Evolutionary conservation across 257 asterid species (phyloP), one percentile per base, ranked within the genome.

Genomic region (Mitragyna speciosa): DNA sequence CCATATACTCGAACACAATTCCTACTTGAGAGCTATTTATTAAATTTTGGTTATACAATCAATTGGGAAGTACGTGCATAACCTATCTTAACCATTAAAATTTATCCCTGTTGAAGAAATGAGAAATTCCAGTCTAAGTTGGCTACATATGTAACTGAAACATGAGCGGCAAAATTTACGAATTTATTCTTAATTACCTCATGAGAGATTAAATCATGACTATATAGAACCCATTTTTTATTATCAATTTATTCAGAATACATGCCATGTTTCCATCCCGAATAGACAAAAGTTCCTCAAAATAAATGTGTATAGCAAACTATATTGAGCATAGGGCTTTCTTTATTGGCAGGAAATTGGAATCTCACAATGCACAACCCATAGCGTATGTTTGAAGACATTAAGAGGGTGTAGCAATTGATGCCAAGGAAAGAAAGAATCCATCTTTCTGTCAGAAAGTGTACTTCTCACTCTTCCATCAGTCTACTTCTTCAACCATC

Each of bases 401-500:
- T 33, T 0, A 19, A 28, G 9, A 74, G 31, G 36, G 43, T 33
- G 51, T 12, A 33, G 52, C 51, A 74, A 54, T 73, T 14, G 26
- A 9, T 20, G 45, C 48, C 5, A 9, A 73, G 11, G 30, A 9
- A 73, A 2, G 24, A 8, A 73, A 51, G 28, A n/a, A 72, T 4
- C 41, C 16, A 33, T 20, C 3, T 11, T 17, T 26, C 39, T 1
- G 39, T 36, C 39, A 36, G 39, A 36, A 36, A 36, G 16, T 49
- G 12, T 39, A 30, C 51, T 11, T 30, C 15, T 16, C 15, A 12
- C 20, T 64, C 30, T 30, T 48, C 75, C 75, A 16, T 14, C 39
- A 4, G 6, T 54, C 33, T 58, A 28, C 30, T 72, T 83, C 82
- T 72, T 12, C 43, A 17, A 87, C 47, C 41, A 28, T 79, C 22